phyloP scores from a whole-genome alignment of 2,329 filamentous ascomycete genomes.

The Emmonsia crescens region DNA sequence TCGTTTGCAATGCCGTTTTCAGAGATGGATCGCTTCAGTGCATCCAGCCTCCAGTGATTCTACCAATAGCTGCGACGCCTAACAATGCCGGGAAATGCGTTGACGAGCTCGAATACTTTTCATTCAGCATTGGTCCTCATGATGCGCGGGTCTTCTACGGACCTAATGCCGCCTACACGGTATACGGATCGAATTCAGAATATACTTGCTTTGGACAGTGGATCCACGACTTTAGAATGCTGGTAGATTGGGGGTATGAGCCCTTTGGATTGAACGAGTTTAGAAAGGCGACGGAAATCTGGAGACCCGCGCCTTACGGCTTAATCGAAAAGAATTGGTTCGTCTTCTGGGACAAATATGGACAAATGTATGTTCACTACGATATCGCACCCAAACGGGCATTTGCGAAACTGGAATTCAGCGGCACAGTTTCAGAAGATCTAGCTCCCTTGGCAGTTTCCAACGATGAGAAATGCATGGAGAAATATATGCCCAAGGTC shows the following conservation, averaged over 20 bases:
- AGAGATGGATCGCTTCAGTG: constrained; percentile 30
- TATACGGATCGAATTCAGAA: constrained; percentile 47
- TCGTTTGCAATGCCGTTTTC: constrained; percentile 44
- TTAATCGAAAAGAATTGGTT: constrained; percentile 53
- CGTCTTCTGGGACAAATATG: constrained; percentile 45
- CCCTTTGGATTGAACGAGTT: constrained; percentile 28
- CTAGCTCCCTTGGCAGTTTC: constrained; percentile 29
- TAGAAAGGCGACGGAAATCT: constrained; percentile 39
- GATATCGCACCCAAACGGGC: constrained; percentile 41
- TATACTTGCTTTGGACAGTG: constrained; percentile 49
- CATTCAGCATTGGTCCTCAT: constrained; percentile 43
- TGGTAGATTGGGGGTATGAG: constrained; percentile 36
- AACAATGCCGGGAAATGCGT: constrained; percentile 35
- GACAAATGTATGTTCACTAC: constrained; percentile 42
- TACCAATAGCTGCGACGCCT: constrained; percentile 40
- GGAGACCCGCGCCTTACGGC: constrained; percentile 37
- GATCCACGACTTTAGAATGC: constrained; percentile 42
- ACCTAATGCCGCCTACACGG: constrained; percentile 38
- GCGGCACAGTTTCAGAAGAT: constrained; percentile 40
- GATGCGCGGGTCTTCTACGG: constrained; percentile 50
- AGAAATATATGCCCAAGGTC: constrained; percentile 36
- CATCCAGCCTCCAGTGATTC: constrained; percentile 27
- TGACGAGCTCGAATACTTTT: constrained; percentile 34
- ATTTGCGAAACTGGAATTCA: constrained; percentile 37
- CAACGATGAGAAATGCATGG: constrained; percentile 39